Evolutionary conservation across 2,329 filamentous ascomycete genomes (phyloP).

Genomic region (Zymoseptoria ardabiliae): DNA sequence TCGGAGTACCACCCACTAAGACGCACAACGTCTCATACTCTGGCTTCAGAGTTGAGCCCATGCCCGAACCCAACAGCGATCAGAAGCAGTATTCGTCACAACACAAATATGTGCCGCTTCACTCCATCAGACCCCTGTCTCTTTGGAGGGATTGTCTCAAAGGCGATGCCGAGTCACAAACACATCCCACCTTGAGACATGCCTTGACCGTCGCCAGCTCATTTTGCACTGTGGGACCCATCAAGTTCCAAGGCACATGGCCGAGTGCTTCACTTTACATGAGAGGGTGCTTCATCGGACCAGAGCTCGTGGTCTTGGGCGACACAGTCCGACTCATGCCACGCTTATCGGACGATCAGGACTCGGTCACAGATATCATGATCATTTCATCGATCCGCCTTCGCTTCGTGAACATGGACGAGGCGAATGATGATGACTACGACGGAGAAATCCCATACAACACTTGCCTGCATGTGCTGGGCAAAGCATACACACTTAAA

Average conservation of each 20-base stretch:
- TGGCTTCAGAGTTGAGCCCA: slow-evolving; percentile 51
- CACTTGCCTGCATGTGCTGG: slow-evolving; percentile 42
- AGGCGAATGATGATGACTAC: slow-evolving; percentile 39
- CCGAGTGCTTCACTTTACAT: slow-evolving; percentile 47
- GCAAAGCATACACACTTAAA: slow-evolving; percentile 42
- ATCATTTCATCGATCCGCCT: slow-evolving; percentile 48
- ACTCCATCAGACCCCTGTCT: slow-evolving; percentile 48
- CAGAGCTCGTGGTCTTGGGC: slow-evolving; percentile 48
- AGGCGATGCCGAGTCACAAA: slow-evolving; percentile 33
- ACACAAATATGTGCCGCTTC: slow-evolving; percentile 48
- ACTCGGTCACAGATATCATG: slow-evolving; percentile 44
- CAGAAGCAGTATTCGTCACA: slow-evolving; percentile 48
- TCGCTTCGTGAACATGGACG: slow-evolving; percentile 42
- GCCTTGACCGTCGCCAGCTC: slow-evolving; percentile 48
- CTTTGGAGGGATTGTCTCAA: slow-evolving; percentile 47
- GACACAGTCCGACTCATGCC: slow-evolving; percentile 47
- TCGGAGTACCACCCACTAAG: slow-evolving; percentile 33
- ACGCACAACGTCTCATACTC: slow-evolving; percentile 41
- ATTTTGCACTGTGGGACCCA: slow-evolving; percentile 46
- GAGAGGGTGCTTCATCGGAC: slow-evolving; percentile 49
- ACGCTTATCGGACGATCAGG: slow-evolving; percentile 9
- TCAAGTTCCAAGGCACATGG: slow-evolving; percentile 48
- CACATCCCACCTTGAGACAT: slow-evolving; percentile 48
- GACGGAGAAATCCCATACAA: slow-evolving; percentile 39
- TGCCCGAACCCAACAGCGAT: slow-evolving; percentile 40